Evolutionary conservation across 768 basidiomycete genomes (phyloP), one percentile per base, ranked within the genome.

Genomic region (Suillus sp.): DNA sequence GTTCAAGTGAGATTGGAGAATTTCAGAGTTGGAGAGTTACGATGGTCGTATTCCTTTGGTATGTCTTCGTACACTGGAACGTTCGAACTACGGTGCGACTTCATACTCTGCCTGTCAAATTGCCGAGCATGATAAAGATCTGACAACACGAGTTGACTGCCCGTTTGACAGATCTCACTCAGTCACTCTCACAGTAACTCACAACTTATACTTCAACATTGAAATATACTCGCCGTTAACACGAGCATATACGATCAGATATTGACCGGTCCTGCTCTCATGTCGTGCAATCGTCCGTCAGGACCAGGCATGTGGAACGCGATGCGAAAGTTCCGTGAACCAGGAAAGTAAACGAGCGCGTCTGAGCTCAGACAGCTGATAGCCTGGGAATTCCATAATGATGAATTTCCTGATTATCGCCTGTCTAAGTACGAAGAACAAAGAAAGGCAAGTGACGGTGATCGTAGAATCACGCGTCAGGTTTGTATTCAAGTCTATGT

Each of bases 401-500:
- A 11, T 11, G 11, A 35, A 35, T 20, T 43, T 10, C 4, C 43
- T n/a, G 20, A 43, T n/a, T 5, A 43, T n/a, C 43, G 0, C 11
- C n/a, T 45, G n/a, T 45, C 45, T 13, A 11, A 22, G 11, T 4
- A 45, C 43, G n/a, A 43, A 20, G 20, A n/a, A 45, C 4, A n/a
- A 45, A n/a, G n/a, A n/a, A n/a, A n/a, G n/a, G n/a, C 20, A 18
- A 20, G 0, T n/a, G n/a, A 13, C 2, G 0, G 43, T 22, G 11
- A 45, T 45, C 10, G n/a, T n/a, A n/a, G 18, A 40, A 40, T 40
- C 2, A 16, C 18, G 40, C 10, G 4, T n/a, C 20, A n/a, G 18
- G 8, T 43, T 20, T 43, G 20, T 3, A n/a, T 43, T 40, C 40
- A 40, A 16, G 40, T 40, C 40, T 16, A 7, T 7, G 38, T 40